phyloP scores from a whole-genome alignment of 768 basidiomycete species.

The Lactifluus pinguis region DNA sequence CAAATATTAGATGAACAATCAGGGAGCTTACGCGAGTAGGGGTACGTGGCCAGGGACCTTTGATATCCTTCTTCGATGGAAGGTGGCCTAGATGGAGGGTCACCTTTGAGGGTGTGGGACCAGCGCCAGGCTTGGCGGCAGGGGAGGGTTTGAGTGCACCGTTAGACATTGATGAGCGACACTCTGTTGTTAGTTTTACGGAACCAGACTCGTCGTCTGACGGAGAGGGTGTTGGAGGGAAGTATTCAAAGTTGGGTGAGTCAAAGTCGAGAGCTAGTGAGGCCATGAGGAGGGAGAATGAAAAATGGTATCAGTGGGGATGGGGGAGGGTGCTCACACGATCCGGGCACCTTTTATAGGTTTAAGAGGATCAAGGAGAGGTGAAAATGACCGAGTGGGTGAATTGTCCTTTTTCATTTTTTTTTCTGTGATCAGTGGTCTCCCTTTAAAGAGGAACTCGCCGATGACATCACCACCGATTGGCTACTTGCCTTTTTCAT shows the following conservation, averaged over 20 bases:
- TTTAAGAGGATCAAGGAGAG: not conserved
- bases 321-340: slow-evolving; percentile 2
- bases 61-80: slow-evolving; percentile 64
- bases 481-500: not conserved
- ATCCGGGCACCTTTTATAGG: not conserved
- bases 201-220: slow-evolving; percentile 20
- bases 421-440: not conserved
- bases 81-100: slow-evolving; percentile 68
- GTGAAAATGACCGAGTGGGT: no score
- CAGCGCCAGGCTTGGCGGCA: slow-evolving; percentile 20
- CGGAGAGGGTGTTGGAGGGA: slow-evolving; percentile 28
- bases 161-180: slow-evolving; percentile 10
- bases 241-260: slow-evolving; percentile 24
- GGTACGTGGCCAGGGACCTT: slow-evolving; percentile 64
- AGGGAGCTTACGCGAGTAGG: slow-evolving; percentile 49
- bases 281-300: slow-evolving; percentile 4
- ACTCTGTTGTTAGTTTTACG: slow-evolving; percentile 1
- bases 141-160: slow-evolving; percentile 15
- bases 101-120: slow-evolving; percentile 42
- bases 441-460: slow-evolving; percentile 8
- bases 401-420: not conserved
- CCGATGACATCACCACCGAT: slow-evolving; percentile 12
- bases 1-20: not conserved
- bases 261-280: slow-evolving; percentile 14
- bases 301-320: not conserved